Base-by-base conservation (phyloP, 208 protist species). In the Phytomonas serpens region DNA sequence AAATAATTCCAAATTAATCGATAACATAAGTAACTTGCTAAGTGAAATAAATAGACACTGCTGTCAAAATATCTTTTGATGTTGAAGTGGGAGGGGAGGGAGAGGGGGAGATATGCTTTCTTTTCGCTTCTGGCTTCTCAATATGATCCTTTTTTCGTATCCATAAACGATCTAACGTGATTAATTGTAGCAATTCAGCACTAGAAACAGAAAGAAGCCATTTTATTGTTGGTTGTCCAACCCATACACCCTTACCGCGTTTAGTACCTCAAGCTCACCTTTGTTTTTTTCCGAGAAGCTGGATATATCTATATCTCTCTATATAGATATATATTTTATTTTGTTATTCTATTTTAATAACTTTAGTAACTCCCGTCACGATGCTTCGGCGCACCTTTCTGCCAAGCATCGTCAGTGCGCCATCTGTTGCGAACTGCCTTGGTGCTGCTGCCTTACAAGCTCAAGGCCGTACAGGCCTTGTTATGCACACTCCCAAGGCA, bases 401-500 rank as follows among this genome's bases (percentile, higher is more conserved):
- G 3, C 37, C 71, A 14, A 37, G 64, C 71, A 63, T 67, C 31
- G 72, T 76, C 31, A 69, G 76, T 23, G 38, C 61, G 9, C 4
- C 47, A 19, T 14, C 67, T 14, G 72, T 16, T 29, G n/a, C 31
- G 31, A 27, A 40, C 16, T 65, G 68, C 63, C 36, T 80, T 64
- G 61, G 14, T 34, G 68, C 64, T 31, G 69, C 36, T 38, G 64
- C 73, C 14, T 51, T 68, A 37, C 61, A 38, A 11, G 33, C 19
- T 40, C 16, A 62, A 23, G 29, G 69, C 66, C 72, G 77, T 36
- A 76, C 72, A 9, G 72, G 72, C 13, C 71, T 82, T 7, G 73
- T 72, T 34, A 85, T 93, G 86, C 86, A 93, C 83, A 92, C 85
- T 4, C 89, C 88, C 10, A 96, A 96, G 78, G 72, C 88, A 4